Base-by-base conservation (phyloP, 1,284 basidiomycete genomes). In the Pyrrhoderma lamaoense region DNA sequence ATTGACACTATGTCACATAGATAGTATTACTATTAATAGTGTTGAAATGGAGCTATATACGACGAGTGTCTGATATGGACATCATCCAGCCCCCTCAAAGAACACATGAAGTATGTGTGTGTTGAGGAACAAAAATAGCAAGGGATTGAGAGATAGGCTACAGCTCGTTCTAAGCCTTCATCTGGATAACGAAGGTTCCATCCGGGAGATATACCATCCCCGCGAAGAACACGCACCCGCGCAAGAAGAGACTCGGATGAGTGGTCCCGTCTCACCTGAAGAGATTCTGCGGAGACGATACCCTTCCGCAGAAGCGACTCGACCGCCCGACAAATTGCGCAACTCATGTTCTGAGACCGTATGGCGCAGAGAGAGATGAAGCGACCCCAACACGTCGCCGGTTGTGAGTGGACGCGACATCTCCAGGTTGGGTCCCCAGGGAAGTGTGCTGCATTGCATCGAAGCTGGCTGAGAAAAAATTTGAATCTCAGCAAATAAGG, bases 241-340 rank as follows among this genome's bases (percentile, higher is more conserved):
- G 40, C 35, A 49, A 22, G 44, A 54, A 54, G 44, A 47, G 36
- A 47, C 42, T 14, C 53, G 53, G 2, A 54, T 43, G 25, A 50
- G 31, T n/a, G 4, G 8, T 2, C 23, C 47, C 18, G 47, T 35
- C 27, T 36, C 42, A 3, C 47, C 44, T 9, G n/a, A 23, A 3
- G 48, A 42, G 2, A 40, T 18, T 1, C 37, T 34, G 16, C 42
- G 35, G 18, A 37, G 36, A 3, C 43, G 25, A n/a, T 21, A 37
- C 3, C 43, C n/a, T 3, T 45, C 51, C 11, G 51, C 51, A 19
- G 25, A 23, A 4, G 42, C 39, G 16, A 50, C 16, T 27, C 46
- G 4, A 36, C 5, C 8, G n/a, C 36, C 21, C 4, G 47, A 43
- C 16, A 54, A 49, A 14, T 38, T 44, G 8, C 18, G 14, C 18